A percentile compares a stretch with the other conserved stretches of the same genome.
Evolutionary conservation across 768 basidiomycete species (phyloP).

Genomic region (Macrocybe gigantea): DNA sequence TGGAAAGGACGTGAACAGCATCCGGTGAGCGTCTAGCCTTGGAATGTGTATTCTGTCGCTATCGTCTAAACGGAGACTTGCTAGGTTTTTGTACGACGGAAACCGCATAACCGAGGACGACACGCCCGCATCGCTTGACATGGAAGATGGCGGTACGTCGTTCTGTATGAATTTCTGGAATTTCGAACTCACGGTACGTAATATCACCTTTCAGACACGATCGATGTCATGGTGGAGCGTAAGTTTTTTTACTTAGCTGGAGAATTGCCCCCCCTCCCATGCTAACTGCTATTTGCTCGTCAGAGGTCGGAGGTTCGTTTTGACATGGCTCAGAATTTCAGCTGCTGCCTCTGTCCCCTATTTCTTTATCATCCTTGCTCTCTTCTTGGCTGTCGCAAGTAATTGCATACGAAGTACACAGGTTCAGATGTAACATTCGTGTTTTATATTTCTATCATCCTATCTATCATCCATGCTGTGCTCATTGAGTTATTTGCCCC

Average conservation of each 20-base stretch:
- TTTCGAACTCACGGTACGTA: slow-evolving; percentile 1
- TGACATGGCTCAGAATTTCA: too few species aligned
- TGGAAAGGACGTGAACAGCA: slow-evolving; percentile 81
- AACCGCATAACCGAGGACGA: slow-evolving; percentile 82
- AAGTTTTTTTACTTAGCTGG: slow-evolving; percentile 21
- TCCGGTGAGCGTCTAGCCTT: slow-evolving; percentile 57
- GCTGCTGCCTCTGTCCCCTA: too few species aligned
- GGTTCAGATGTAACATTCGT: too few species aligned
- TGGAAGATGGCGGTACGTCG: slow-evolving; percentile 80
- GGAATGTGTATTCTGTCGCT: slow-evolving; percentile 1
- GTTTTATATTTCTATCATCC: too few species aligned
- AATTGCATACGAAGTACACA: too few species aligned
- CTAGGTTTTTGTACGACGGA: slow-evolving; percentile 90
- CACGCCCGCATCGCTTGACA: slow-evolving; percentile 77
- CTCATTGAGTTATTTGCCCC: too few species aligned
- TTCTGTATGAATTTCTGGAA: not conserved
- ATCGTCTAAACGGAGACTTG: not conserved
- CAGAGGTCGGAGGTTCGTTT: not conserved
- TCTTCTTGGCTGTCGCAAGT: too few species aligned
- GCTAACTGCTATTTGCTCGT: not conserved
- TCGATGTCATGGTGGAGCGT: slow-evolving; percentile 98
- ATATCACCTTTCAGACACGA: slow-evolving; percentile 53
- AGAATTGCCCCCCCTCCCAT: not conserved
- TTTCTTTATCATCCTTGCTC: too few species aligned
- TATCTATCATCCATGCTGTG: too few species aligned